Conservation (phyloP, 176 grass and related monocot species). For the Guadua angustifolia region DNA sequence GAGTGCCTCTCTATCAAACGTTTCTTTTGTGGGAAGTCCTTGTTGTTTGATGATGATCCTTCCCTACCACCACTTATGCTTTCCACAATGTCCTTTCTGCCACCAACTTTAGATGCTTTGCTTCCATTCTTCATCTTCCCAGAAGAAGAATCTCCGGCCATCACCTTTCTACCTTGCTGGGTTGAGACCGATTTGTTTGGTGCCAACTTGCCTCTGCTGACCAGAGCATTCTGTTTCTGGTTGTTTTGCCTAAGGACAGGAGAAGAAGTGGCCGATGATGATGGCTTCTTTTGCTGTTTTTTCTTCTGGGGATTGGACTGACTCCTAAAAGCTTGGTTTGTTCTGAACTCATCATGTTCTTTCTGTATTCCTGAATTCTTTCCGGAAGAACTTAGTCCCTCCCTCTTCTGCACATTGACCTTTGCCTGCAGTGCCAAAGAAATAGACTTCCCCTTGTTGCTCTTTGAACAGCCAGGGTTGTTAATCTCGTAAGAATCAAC, state of each 20-base stretch:
- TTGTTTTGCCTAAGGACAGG: slow-evolving; percentile 77
- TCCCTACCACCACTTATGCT: slow-evolving; percentile 56
- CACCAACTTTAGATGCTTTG: slow-evolving; percentile 62
- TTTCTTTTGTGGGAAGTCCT: slow-evolving; percentile 88
- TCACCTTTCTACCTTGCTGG: slow-evolving; percentile 67
- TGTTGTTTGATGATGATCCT: slow-evolving; percentile 61
- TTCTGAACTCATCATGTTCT: slow-evolving; percentile 59
- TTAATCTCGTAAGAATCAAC: slow-evolving; percentile 63
- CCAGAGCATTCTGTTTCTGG: slow-evolving; percentile 82
- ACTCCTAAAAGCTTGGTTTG: slow-evolving; percentile 57
- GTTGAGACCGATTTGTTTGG: slow-evolving; percentile 50
- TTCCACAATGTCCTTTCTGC: slow-evolving; percentile 56
- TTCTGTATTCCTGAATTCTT: slow-evolving; percentile 59
- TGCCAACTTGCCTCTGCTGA: slow-evolving; percentile 55
- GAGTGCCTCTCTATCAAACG: slow-evolving; percentile 67
- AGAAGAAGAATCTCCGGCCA: slow-evolving; percentile 61
- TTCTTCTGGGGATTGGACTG: slow-evolving; percentile 61
- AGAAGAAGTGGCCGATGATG: slow-evolving; percentile 46
- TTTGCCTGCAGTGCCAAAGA: slow-evolving; percentile 78
- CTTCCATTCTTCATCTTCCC: slow-evolving; percentile 62
- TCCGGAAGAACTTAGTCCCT: slow-evolving; percentile 54
- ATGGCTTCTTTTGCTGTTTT: slow-evolving; percentile 68
- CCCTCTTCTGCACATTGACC: slow-evolving; percentile 85
- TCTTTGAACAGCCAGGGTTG: slow-evolving; percentile 52
- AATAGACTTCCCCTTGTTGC: slow-evolving; percentile 75